These are phyloP conservation scores for Venturia carpophila DNA, from an alignment of 2,329 filamentous ascomycete species.

Conservation along the genomic window DNA sequence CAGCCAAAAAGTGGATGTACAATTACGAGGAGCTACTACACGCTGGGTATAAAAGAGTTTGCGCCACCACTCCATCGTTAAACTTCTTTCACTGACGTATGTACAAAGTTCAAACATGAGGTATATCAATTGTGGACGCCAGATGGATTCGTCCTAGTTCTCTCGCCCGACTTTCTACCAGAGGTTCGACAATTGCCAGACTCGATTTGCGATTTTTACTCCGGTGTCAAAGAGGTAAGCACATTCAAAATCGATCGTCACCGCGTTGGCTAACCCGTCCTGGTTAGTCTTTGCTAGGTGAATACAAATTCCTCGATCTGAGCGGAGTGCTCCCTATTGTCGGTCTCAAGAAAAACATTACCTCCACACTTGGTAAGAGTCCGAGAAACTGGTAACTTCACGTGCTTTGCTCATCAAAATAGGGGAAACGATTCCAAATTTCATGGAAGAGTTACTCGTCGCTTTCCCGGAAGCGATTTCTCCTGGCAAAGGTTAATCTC, in stretches of 20 bases:
- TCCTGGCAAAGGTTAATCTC: neutral
- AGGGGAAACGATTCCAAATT: neutral
- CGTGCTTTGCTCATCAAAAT: neutral
- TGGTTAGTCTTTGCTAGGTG: neutral
- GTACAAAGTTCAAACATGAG: neutral
- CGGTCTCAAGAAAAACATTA: slow-evolving; percentile 1
- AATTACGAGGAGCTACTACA: slow-evolving; percentile 4
- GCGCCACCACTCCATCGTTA: no score
- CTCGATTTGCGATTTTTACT: neutral
- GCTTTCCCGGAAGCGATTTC: neutral
- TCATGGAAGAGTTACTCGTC: slow-evolving; percentile 1
- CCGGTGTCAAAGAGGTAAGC: neutral
- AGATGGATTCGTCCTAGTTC: neutral
- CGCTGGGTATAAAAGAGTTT: neutral
- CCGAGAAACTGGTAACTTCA: neutral
- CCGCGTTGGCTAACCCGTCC: neutral
- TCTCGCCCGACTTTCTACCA: slow-evolving; percentile 1
- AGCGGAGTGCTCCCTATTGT: neutral
- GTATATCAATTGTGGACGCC: slow-evolving; percentile 6
- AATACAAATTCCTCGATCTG: slow-evolving; percentile 8
- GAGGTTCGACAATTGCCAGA: slow-evolving; percentile 1
- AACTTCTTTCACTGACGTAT: neutral
- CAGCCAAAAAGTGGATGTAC: slow-evolving; percentile 2
- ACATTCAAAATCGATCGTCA: neutral
- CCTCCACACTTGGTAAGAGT: neutral